Evolutionary conservation across 345 rosid species (phyloP), one percentile per base, ranked within the genome.

Genomic region (Alliaria petiolata): DNA sequence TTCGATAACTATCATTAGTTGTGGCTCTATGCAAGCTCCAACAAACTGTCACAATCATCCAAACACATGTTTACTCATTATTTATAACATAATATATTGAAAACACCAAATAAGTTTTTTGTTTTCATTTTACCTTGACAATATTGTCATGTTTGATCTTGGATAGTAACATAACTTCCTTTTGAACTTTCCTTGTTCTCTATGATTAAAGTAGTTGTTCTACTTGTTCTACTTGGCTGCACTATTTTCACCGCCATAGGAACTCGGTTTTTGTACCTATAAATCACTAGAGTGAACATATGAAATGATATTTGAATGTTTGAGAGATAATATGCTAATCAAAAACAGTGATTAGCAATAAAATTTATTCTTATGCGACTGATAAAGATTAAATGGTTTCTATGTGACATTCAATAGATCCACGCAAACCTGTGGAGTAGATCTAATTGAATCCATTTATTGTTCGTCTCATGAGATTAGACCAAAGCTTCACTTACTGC

Each of bases 1-100:
- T 75, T 89, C 96, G 0, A 89, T 87, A 33, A 87, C 67, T 43
- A 89, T 76, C 67, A 82, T 74, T 92, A 89, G 47, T 0, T 76
- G 6, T 10, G 92, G 96, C 51, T 84, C 80, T 64, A 81, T 64
- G 14, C 81, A 76, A 25, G 85, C 89, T 7, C 96, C 96, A 10
- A 85, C 1, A 8, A 89, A 76, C 96, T 89, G 74, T 35, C 25
- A 22, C 7, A 19, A 20, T 72, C 33, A 51, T 34, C 4, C 42
- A 31, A 34, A 33, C 3, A 10, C 28, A 49, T 15, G 3, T 3
- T 42, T 31, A 7, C 28, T 59, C 28, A 49, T 28, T n/a, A 9
- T 33, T 31, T 31, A 31, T 7, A 40, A n/a, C 3, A 49, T 16
- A 22, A 34, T n/a, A 6, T n/a, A 34, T 49, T 30, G n/a, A 50